Evolutionary conservation across 2,329 filamentous ascomycete species (phyloP), one percentile per base, ranked within the genome.

Genomic region (Phaeosphaeriaceae sp.): DNA sequence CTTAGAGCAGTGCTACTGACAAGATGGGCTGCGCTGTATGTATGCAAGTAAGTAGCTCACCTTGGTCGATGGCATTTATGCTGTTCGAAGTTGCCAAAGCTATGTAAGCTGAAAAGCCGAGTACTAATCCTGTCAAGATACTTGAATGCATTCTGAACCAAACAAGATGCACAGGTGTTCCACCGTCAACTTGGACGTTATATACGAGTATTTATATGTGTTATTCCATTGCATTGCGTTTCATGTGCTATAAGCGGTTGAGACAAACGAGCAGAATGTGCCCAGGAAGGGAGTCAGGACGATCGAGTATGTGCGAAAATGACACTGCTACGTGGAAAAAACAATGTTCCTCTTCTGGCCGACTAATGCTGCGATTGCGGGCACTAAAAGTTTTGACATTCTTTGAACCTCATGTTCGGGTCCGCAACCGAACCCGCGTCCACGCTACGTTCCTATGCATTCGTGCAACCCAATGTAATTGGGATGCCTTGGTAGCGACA

Each of bases 91-190:
- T 22, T 5, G 59, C 47, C 21, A 22, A 21, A 31, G 42, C 25
- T 22, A 19, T 40, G 17, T 20, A 24, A 41, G n/a, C 25, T 19
- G 7, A 31, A 13, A 49, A 45, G n/a, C 20, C 9, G 53, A 54
- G n/a, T 36, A 56, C 13, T 42, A 46, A 7, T 19, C 7, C 1
- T 22, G 41, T 0, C 22, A 36, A 36, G n/a, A 48, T 5, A 22
- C 42, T 40, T 11, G 56, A 19, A 46, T 52, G 56, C 60, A 65
- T 65, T 17, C 5, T 54, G 41, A 45, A 45, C 6, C 4, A 41
- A 41, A 10, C 5, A 51, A 33, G 13, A 50, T 27, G 22, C 20
- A 47, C 11, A 7, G n/a, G 44, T 7, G 25, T 47, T 47, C 13
- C 15, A 47, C 15, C 11, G 2, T 47, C 31, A 7, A 7, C 31